These are phyloP conservation scores for Plasmopara viticola DNA, from an alignment of 352 stramenopile genomes.

Conservation along the genomic window DNA sequence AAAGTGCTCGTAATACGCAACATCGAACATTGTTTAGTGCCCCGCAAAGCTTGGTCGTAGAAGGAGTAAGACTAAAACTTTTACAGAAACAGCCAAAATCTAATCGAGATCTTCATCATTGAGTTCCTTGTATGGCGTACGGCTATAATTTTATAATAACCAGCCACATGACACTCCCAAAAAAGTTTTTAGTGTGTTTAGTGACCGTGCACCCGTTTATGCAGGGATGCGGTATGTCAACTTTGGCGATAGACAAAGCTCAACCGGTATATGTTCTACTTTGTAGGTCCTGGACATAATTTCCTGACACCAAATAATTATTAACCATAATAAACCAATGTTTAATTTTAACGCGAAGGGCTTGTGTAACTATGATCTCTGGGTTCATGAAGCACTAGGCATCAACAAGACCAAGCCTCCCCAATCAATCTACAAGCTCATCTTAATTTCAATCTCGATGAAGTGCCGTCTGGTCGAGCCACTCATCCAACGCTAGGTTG, in stretches of 20 bases:
- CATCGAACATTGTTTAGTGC: conserved; percentile 3
- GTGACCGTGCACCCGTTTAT: conserved; percentile 1
- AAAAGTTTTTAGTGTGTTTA: conserved; percentile 8
- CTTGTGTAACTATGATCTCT: conserved; percentile 5
- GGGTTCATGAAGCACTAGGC: conserved; percentile 10
- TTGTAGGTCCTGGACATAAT: conserved; percentile 7
- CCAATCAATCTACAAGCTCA: too few relatives aligned
- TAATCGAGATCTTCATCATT: conserved; percentile 1
- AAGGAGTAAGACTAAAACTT: not conserved
- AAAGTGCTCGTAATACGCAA: conserved; percentile 5
- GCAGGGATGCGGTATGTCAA: not conserved
- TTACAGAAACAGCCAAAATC: conserved; percentile 1
- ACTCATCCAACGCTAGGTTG: too few relatives aligned
- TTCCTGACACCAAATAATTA: conserved; percentile 4
- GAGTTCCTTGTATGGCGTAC: conserved; percentile 2
- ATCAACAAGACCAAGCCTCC: conserved; percentile 6
- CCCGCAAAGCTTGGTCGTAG: not conserved
- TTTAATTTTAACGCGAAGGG: conserved; percentile 3
- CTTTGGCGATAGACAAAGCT: too few relatives aligned
- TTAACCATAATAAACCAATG: conserved; percentile 12
- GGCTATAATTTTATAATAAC: conserved; percentile 1
- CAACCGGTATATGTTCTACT: conserved; percentile 10
- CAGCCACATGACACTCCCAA: conserved; percentile 6
- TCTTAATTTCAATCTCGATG: too few relatives aligned
- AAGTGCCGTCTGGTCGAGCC: too few relatives aligned